Conservation (phyloP, 2,329 filamentous ascomycete genomes). For the Penicillium sp. region DNA sequence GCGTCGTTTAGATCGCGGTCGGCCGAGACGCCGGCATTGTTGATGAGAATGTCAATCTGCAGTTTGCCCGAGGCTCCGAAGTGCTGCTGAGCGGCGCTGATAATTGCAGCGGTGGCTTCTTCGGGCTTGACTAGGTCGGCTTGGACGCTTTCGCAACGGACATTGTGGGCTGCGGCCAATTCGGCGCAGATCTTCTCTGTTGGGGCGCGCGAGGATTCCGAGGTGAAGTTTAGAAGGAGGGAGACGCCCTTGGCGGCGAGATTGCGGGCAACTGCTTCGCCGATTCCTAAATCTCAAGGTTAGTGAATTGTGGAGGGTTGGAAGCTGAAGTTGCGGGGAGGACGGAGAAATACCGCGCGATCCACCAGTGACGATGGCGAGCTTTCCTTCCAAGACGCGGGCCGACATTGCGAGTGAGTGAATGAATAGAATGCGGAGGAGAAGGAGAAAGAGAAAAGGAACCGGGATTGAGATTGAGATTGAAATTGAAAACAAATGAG, state of each 20-base stretch:
- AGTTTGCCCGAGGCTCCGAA: conserved; percentile 59
- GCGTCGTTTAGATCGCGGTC: conserved; percentile 64
- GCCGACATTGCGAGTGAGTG: conserved; percentile 4
- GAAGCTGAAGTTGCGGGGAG: background rate
- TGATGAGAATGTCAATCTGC: conserved; percentile 81
- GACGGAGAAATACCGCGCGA: conserved; percentile 65
- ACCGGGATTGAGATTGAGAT: background rate
- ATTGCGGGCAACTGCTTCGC: conserved; percentile 69
- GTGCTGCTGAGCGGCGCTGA: conserved; percentile 62
- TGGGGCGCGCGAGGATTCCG: conserved; percentile 59
- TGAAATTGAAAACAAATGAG: no score
- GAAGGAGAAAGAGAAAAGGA: conserved; percentile 18
- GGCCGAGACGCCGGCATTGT: conserved; percentile 74
- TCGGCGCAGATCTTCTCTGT: conserved; percentile 59
- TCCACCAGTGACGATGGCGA: conserved; percentile 78
- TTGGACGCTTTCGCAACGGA: conserved; percentile 67
- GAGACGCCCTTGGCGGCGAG: conserved; percentile 74
- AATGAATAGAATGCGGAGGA: background rate
- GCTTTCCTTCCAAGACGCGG: conserved; percentile 68
- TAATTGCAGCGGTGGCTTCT: conserved; percentile 61
- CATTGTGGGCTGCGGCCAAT: conserved; percentile 61
- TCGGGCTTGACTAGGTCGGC: conserved; percentile 70
- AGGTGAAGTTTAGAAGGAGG: conserved; percentile 73
- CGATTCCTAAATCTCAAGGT: conserved; percentile 66
- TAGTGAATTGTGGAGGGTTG: conserved; percentile 5